Base-by-base conservation (phyloP, 495 filamentous ascomycete genomes). In the Achaetomiella virescens region DNA sequence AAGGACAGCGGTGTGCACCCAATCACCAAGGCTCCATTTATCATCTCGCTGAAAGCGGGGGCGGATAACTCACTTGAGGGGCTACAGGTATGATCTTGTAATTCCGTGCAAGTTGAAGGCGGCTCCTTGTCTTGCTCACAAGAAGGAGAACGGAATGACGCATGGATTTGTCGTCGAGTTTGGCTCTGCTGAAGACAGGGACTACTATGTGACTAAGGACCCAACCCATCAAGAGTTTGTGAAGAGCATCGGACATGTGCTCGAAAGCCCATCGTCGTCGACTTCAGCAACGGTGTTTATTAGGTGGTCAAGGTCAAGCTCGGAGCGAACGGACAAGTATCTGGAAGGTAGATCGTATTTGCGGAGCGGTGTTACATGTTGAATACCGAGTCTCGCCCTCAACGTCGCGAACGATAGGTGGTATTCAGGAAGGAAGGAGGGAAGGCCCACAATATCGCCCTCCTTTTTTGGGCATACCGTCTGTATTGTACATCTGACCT, bases 81-180 rank as follows among this genome's bases (percentile, higher is more conserved):
- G 6, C 66, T 77, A 12, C 79, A 85, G 67, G 86, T 89, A 72
- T 51, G 64, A n/a, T 38, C 14, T 6, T 38, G 31, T 33, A 6
- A n/a, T 38, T 38, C 3, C 15, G 11, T n/a, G 14, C 36, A 7
- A n/a, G 6, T 41, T n/a, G n/a, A n/a, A n/a, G 10, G 18, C 17
- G 1, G 18, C 10, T 17, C 6, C 17, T 46, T 25, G 46, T 27
- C 20, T 5, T 7, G 18, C n/a, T 55, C 44, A 47, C 64, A 48
- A 49, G 43, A 43, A 31, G 24, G 5, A 86, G 80, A 66, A 69
- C 20, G 79, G 72, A 0, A 73, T 79, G 38, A 78, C 78, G 2
- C 83, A 90, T 60, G 80, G 67, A 0, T 88, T 88, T 55, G 73
- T 88, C 0, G 64, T 78, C 12, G 78, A 85, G 54, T 88, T 89